Conservation (phyloP, 2,329 filamentous ascomycete genomes). For the Huntiella moniliformis region DNA sequence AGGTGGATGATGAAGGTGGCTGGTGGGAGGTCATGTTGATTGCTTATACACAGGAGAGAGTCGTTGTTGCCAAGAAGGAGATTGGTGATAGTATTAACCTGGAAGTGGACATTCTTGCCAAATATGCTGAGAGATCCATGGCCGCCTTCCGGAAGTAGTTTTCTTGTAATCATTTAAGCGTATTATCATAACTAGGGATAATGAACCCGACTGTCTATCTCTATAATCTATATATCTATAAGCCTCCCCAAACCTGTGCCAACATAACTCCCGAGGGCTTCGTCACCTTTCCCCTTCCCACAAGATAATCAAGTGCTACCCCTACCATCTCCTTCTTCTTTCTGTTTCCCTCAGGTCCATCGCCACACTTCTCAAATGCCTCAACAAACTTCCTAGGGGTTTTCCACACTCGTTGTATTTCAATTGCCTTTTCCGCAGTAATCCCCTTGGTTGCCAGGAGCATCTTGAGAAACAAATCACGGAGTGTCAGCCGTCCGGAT, state of each 20-base stretch:
- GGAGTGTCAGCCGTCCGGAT: slow-evolving; percentile 51
- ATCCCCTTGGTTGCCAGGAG: slow-evolving; percentile 63
- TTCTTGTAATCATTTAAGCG: no score
- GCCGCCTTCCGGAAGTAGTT: slow-evolving; percentile 37
- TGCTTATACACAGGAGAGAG: slow-evolving; percentile 82
- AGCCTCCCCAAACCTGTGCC: slow-evolving; percentile 49
- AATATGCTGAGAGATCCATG: slow-evolving; percentile 81
- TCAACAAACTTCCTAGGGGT: slow-evolving; percentile 55
- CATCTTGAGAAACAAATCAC: slow-evolving; percentile 68
- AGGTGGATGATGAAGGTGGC: slow-evolving; percentile 57
- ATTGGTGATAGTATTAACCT: slow-evolving; percentile 71
- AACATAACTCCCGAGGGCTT: slow-evolving; percentile 49
- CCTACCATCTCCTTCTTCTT: slow-evolving; percentile 43
- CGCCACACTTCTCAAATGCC: slow-evolving; percentile 41
- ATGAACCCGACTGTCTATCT: slow-evolving; percentile 5
- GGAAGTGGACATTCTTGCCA: slow-evolving; percentile 76
- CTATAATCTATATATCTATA: neutral
- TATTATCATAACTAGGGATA: neutral
- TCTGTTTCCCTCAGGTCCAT: slow-evolving; percentile 19
- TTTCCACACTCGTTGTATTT: slow-evolving; percentile 62
- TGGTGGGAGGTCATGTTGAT: slow-evolving; percentile 98
- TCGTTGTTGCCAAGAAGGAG: slow-evolving; percentile 64
- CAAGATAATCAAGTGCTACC: slow-evolving; percentile 33
- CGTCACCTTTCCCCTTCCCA: slow-evolving; percentile 50
- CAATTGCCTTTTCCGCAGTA: slow-evolving; percentile 58